phyloP scores from a whole-genome alignment of 192 early-diverging fungal species.

The Dispira simplex region DNA sequence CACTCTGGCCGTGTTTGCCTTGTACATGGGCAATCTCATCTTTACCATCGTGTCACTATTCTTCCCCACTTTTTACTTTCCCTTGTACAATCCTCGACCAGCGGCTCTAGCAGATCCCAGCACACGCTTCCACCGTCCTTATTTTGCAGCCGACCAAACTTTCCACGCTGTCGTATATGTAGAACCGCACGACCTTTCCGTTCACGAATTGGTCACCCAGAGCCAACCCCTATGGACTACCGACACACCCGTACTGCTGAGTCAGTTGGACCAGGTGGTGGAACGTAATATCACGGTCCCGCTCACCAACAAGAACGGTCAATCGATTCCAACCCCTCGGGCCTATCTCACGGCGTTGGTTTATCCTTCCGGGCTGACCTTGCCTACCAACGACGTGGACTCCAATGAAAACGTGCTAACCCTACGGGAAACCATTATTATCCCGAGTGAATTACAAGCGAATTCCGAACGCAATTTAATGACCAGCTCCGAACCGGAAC shows the following conservation, averaged over 20 bases:
- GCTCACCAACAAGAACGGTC: not conserved
- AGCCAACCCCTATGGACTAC: conserved; percentile 1
- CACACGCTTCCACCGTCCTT: conserved; percentile 5
- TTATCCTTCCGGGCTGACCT: not conserved
- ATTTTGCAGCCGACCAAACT: conserved; percentile 2
- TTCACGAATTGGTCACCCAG: not conserved
- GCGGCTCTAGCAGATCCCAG: not conserved
- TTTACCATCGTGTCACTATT: conserved; percentile 10
- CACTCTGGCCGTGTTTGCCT: conserved; percentile 8
- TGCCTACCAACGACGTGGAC: not conserved
- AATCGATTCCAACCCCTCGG: too few species aligned
- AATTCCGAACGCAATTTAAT: too few species aligned
- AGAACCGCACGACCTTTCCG: not conserved
- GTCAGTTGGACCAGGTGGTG: not conserved
- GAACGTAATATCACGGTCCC: not conserved
- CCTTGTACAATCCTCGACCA: conserved; percentile 9
- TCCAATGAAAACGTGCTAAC: not conserved
- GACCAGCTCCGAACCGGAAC: not conserved
- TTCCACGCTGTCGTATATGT: conserved; percentile 11
- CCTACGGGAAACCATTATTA: not conserved
- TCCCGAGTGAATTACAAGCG: too few species aligned
- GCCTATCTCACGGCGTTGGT: not conserved
- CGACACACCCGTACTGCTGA: not conserved
- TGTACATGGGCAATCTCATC: conserved; percentile 12
- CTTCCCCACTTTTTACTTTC: conserved; percentile 13